Percentiles rank a stretch among this genome's conserved stretches.
Evolutionary conservation across 129 eudicot genomes (phyloP).

Genomic region (Ambrosia artemisiifolia): DNA sequence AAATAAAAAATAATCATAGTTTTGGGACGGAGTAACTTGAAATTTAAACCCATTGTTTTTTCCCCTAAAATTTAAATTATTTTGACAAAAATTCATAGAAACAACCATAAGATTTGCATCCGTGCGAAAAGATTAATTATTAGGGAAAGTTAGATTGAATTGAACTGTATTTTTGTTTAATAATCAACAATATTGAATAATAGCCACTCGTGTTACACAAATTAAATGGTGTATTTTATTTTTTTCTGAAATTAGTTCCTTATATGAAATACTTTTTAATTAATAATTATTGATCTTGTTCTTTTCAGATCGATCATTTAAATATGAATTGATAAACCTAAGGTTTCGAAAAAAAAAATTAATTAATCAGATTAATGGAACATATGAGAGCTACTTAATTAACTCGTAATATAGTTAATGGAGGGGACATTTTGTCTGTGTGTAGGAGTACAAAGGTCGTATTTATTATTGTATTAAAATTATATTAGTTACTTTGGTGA

Average conservation of each 20-base stretch:
- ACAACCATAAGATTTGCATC: too few relatives aligned
- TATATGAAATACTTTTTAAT: background rate
- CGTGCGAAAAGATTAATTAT: too few relatives aligned
- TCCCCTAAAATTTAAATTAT: background rate
- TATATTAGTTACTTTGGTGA: slow-evolving; percentile 32
- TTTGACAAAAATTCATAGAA: background rate
- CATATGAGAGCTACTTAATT: slow-evolving; percentile 16
- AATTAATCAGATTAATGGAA: slow-evolving; percentile 6
- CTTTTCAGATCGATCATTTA: background rate
- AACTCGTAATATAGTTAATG: slow-evolving; percentile 35
- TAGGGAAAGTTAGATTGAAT: background rate
- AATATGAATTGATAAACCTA: background rate
- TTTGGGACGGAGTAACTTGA: background rate
- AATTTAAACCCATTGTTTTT: background rate
- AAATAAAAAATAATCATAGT: background rate
- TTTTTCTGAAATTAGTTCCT: background rate
- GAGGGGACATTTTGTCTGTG: slow-evolving; percentile 54
- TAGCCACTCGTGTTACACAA: background rate
- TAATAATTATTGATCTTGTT: background rate
- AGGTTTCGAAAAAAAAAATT: background rate
- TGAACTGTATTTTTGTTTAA: background rate
- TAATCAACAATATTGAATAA: background rate
- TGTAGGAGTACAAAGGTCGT: slow-evolving; percentile 33
- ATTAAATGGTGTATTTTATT: background rate
- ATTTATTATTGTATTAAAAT: slow-evolving; percentile 14